Conservation (phyloP, 2,329 filamentous ascomycete genomes). For the Ophiostoma sp. region DNA sequence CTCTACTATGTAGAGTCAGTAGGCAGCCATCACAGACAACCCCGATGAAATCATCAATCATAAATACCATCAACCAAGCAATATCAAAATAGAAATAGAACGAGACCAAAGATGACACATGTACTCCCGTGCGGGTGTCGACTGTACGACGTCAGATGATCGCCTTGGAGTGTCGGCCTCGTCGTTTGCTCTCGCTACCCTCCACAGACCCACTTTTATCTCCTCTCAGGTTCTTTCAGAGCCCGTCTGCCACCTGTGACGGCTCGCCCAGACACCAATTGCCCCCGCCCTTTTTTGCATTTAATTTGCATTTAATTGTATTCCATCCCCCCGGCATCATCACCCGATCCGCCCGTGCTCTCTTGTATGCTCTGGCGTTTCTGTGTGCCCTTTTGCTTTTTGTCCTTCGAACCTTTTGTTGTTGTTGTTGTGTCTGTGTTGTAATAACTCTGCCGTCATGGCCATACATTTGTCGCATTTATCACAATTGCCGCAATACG, state of each 20-base stretch:
- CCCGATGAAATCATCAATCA: too few relatives aligned
- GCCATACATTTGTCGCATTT: too few relatives aligned
- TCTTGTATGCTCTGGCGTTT: neutral
- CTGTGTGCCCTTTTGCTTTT: neutral
- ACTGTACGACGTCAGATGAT: neutral
- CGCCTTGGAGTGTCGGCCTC: neutral
- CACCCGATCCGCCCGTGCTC: slow-evolving; percentile 29
- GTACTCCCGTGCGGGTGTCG: neutral
- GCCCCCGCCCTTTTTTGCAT: slow-evolving; percentile 23
- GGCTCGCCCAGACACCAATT: slow-evolving; percentile 11
- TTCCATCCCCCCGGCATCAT: slow-evolving; percentile 29
- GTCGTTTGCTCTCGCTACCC: neutral
- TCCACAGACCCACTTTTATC: neutral
- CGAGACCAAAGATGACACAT: too few relatives aligned
- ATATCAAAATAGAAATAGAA: neutral
- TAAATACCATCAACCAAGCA: neutral
- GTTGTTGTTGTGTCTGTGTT: neutral
- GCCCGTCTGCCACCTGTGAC: neutral
- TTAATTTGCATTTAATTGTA: slow-evolving; percentile 14
- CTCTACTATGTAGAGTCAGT: neutral
- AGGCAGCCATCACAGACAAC: neutral
- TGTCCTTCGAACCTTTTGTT: slow-evolving; percentile 4
- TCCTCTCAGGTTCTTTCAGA: neutral
- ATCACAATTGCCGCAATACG: too few relatives aligned
- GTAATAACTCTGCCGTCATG: neutral